These are phyloP conservation scores for Pyrenopolyporus hunteri DNA, from an alignment of 495 filamentous ascomycete genomes.

Conservation along the genomic window DNA sequence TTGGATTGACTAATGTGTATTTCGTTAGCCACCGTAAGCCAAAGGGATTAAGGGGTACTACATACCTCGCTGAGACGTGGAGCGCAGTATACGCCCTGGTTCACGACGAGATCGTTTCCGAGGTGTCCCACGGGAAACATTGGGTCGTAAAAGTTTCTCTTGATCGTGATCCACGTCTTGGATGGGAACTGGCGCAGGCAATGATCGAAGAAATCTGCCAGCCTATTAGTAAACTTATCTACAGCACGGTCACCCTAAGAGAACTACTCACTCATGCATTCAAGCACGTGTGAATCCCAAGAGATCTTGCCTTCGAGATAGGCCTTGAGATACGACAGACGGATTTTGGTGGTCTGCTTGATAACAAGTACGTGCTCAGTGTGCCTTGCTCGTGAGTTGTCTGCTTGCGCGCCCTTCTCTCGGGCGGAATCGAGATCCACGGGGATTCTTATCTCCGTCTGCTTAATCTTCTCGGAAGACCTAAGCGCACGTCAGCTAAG, in stretches of 20 bases:
- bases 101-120: constrained; percentile 62
- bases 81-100: constrained; percentile 85
- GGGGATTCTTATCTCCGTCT: constrained; percentile 48
- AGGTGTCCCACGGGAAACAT: constrained; percentile 1
- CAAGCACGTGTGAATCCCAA: constrained; percentile 69
- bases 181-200: constrained; percentile 78
- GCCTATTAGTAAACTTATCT: constrained; percentile 28
- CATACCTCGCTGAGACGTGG: constrained; percentile 70
- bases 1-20: constrained; percentile 40
- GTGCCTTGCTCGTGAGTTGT: constrained; percentile 41
- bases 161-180: constrained; percentile 66
- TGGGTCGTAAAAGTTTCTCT: constrained; percentile 77
- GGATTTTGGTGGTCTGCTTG: constrained; percentile 62
- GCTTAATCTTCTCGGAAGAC: constrained; percentile 48
- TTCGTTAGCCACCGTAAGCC: constrained; percentile 7
- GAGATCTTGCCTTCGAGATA: constrained; percentile 66
- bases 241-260: neutral
- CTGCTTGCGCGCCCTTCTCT: constrained; percentile 49
- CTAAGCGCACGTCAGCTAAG: constrained; percentile 37
- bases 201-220: constrained; percentile 81
- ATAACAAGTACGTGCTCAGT: no score
- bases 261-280: constrained; percentile 71
- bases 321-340: constrained; percentile 63
- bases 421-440: constrained; percentile 68
- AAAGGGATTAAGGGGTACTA: neutral